phyloP scores from a whole-genome alignment of 768 basidiomycete species.

The Lactarius hengduanensis region DNA sequence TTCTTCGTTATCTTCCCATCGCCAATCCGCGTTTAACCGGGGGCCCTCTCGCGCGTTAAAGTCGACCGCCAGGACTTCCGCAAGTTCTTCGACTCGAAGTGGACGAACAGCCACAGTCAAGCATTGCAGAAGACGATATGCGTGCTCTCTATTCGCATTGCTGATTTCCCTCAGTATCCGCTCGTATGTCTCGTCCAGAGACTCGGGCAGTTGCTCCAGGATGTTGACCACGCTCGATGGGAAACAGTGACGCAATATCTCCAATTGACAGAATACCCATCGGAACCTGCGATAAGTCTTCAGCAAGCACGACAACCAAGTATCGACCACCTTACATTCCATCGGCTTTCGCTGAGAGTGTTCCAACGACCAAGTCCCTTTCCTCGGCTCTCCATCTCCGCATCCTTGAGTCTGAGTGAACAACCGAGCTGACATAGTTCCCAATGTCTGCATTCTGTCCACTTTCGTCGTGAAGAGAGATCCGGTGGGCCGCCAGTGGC shows the following conservation, averaged over 20 bases:
- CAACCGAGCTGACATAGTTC: neutral
- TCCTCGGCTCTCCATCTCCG: neutral
- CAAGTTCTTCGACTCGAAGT: too few species aligned
- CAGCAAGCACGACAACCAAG: too few species aligned
- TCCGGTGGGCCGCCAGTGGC: neutral
- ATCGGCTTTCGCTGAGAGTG: neutral
- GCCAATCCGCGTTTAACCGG: too few species aligned
- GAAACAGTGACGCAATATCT: neutral
- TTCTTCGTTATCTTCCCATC: too few species aligned
- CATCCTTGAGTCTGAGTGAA: neutral
- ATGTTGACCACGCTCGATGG: neutral
- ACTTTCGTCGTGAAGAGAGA: neutral
- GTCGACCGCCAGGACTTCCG: too few species aligned
- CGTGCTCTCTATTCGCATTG: neutral
- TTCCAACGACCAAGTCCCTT: neutral
- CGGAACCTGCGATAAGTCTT: neutral
- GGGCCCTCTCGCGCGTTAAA: too few species aligned
- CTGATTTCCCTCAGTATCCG: neutral
- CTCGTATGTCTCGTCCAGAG: constrained; percentile 8
- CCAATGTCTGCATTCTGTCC: neutral
- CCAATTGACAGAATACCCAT: neutral
- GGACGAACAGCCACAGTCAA: too few species aligned
- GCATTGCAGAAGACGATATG: neutral
- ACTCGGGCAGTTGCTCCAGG: neutral
- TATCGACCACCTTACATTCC: neutral